Evolutionary conservation across 2,329 filamentous ascomycete genomes (phyloP).

Genomic region (Didymellaceae sp.): DNA sequence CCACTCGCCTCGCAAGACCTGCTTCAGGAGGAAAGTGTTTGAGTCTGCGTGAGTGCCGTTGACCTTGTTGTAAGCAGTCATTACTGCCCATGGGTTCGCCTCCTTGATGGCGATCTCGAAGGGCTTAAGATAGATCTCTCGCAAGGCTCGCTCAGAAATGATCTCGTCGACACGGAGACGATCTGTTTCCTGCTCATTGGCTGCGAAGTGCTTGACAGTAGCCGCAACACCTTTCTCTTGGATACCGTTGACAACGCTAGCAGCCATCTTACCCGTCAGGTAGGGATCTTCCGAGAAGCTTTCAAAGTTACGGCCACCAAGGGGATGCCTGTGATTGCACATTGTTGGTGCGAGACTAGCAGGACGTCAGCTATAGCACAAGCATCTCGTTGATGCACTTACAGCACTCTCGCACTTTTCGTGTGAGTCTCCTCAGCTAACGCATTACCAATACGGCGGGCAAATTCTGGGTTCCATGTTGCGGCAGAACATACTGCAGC

Average conservation of each 20-base stretch:
- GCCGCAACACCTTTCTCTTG: constrained; percentile 71
- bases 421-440: constrained; percentile 74
- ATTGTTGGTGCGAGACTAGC: constrained; percentile 73
- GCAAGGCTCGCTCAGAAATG: constrained; percentile 63
- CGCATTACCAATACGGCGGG: constrained; percentile 62
- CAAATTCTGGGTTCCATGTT: constrained; percentile 74
- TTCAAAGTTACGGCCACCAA: constrained; percentile 82
- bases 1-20: constrained; percentile 74
- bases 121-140: constrained; percentile 61
- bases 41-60: constrained; percentile 74
- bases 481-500: constrained; percentile 72
- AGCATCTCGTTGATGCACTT: constrained; percentile 7
- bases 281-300: constrained; percentile 73
- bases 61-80: constrained; percentile 77
- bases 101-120: constrained; percentile 77
- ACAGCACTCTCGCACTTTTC: constrained; percentile 73
- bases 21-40: constrained; percentile 70
- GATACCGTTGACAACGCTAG: constrained; percentile 65
- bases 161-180: constrained; percentile 61
- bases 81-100: constrained; percentile 69
- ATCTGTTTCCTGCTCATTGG: constrained; percentile 74
- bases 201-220: constrained; percentile 77
- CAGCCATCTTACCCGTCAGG: constrained; percentile 71
- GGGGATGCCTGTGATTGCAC: constrained; percentile 79
- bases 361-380: not conserved